Percentiles rank a stretch among this genome's conserved stretches.
These are phyloP conservation scores for Babesia microti DNA, from an alignment of 169 alveolate genomes.

Conservation along the genomic window DNA sequence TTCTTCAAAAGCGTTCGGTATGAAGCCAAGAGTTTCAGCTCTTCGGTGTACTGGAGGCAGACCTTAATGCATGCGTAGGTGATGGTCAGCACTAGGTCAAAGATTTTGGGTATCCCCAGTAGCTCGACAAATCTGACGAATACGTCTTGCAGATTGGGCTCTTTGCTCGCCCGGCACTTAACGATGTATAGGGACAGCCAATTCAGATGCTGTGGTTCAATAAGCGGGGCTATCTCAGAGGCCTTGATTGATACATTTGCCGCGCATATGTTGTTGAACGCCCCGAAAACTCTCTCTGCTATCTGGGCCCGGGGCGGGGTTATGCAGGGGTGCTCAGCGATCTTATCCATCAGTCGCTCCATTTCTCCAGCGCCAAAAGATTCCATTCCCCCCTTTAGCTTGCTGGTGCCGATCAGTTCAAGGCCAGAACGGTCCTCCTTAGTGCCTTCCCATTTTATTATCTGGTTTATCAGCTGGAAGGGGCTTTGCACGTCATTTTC, in stretches of 20 bases:
- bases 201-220: slow-evolving; percentile 61
- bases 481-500: background rate
- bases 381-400: background rate
- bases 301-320: slow-evolving; percentile 44
- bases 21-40: slow-evolving; percentile 67
- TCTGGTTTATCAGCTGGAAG: background rate
- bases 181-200: slow-evolving; percentile 80
- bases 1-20: slow-evolving; percentile 74
- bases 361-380: slow-evolving; percentile 48
- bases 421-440: too few species aligned
- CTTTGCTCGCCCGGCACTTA: slow-evolving; percentile 79
- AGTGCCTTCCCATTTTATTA: too few species aligned
- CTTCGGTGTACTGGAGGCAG: slow-evolving; percentile 57
- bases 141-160: slow-evolving; percentile 74
- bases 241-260: slow-evolving; percentile 58
- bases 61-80: slow-evolving; percentile 75
- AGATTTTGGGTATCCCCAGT: slow-evolving; percentile 60
- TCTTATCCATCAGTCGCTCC: slow-evolving; percentile 52
- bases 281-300: slow-evolving; percentile 53
- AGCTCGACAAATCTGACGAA: slow-evolving; percentile 68
- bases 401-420: slow-evolving; percentile 1
- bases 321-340: slow-evolving; percentile 28
- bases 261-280: slow-evolving; percentile 54
- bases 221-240: slow-evolving; percentile 50
- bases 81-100: slow-evolving; percentile 56